Evolutionary conservation across 345 rosid species (phyloP), one percentile per base, ranked within the genome.

Genomic region (Alliaria petiolata): DNA sequence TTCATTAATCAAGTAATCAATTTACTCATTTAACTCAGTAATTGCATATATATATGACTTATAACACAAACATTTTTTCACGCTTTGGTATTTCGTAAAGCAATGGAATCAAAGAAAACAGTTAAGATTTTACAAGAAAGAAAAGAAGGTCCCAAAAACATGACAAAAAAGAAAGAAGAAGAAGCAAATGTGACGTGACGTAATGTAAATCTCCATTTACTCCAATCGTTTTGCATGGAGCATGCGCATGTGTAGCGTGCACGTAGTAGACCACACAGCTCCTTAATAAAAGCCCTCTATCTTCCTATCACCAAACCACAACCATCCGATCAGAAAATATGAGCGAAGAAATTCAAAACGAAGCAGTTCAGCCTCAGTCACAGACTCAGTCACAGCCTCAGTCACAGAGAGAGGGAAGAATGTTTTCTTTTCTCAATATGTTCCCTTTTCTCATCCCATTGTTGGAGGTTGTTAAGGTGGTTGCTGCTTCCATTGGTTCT

Each of bases 401-500:
- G 51, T 39, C 61, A 19, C 3, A 16, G 42, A 44, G 72, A 54
- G 62, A 53, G 28, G 60, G 67, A 20, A 71, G 61, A 30, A 13
- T 40, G 53, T 13, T 54, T 19, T 33, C 76, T 43, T 54, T 72
- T 22, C 53, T 36, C 68, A 6, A 19, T 39, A 47, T 8, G 43
- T 54, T 72, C 22, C 20, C 77, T 36, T 65, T 73, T 33, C 17
- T 74, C 42, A 15, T 59, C 20, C 73, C 78, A 59, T 3, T 67
- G 17, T n/a, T 66, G 19, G 78, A 64, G 53, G 55, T 42, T 33
- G 36, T 74, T 44, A 59, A 74, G 78, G 9, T 74, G 36, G 35
- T 74, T 42, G 33, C 59, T 30, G 95, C 93, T 1, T 88, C 65
- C 65, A 81, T 91, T 0, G 91, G 82, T 1, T 91, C 93, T 3